Conservation (phyloP, 495 filamentous ascomycete genomes). For the Lepidopterella palustris region DNA sequence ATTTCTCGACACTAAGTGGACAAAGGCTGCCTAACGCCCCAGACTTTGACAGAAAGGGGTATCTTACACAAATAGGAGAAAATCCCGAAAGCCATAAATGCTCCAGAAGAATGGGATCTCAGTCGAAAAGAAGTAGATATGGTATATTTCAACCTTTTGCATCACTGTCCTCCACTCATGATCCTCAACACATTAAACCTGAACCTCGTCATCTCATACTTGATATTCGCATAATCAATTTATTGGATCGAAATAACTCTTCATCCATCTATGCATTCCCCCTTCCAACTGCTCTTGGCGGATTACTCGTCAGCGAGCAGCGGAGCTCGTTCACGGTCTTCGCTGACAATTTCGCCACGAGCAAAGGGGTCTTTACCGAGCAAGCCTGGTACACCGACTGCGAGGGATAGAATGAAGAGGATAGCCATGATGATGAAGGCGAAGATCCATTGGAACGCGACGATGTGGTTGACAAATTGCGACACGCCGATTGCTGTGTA, state of each 20-base stretch:
- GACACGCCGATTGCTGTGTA: conserved; percentile 60
- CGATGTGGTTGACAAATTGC: conserved; percentile 62
- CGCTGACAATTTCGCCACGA: conserved; percentile 32
- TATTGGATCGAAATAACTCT: not conserved
- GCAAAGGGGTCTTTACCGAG: conserved; percentile 48
- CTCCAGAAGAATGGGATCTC: not conserved
- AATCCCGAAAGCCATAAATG: not conserved
- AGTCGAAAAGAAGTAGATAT: not conserved
- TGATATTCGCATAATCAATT: not conserved
- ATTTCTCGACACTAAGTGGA: no score
- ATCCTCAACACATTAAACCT: no score
- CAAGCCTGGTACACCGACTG: conserved; percentile 58
- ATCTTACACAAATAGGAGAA: not conserved
- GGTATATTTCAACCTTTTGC: not conserved
- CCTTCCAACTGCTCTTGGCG: not conserved
- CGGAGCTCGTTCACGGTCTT: conserved; percentile 41
- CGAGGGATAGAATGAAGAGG: conserved; percentile 58
- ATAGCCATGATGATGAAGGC: conserved; percentile 75
- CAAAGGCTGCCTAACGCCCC: not conserved
- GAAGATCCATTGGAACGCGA: conserved; percentile 87
- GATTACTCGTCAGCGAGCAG: conserved; percentile 35
- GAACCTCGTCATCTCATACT: not conserved
- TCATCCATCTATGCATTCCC: not conserved
- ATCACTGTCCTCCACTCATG: not conserved
- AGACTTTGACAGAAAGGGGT: not conserved